Percentiles rank a stretch among this genome's conserved stretches.
Evolutionary conservation across 176 grass and related monocot species (phyloP).

Genomic region (Carex myosuroides): DNA sequence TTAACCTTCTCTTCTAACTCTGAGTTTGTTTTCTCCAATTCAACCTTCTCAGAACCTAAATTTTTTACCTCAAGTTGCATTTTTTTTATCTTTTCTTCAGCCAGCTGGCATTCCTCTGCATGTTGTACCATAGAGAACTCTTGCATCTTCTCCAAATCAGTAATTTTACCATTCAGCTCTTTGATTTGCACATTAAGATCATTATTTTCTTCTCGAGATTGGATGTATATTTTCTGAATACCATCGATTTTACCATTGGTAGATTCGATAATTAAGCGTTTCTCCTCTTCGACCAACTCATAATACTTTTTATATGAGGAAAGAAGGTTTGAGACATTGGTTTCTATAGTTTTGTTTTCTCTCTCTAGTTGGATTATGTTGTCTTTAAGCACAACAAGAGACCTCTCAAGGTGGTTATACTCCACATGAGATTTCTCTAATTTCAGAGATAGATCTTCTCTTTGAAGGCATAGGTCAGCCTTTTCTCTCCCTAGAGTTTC

Average conservation of each 20-base stretch:
- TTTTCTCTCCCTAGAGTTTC: slow-evolving; percentile 52
- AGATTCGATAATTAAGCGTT: slow-evolving; percentile 39
- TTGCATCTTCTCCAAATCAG: slow-evolving; percentile 74
- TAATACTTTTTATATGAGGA: slow-evolving; percentile 55
- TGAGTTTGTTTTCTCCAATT: slow-evolving; percentile 43
- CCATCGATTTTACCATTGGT: slow-evolving; percentile 57
- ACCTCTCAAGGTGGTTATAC: slow-evolving; percentile 47
- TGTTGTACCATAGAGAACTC: slow-evolving; percentile 86
- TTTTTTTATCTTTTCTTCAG: slow-evolving; percentile 74
- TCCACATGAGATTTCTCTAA: slow-evolving; percentile 45
- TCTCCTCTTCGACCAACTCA: slow-evolving; percentile 60
- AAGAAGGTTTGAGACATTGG: slow-evolving; percentile 42
- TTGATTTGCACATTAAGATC: slow-evolving; percentile 53
- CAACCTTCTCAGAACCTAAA: slow-evolving; percentile 46
- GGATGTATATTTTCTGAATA: slow-evolving; percentile 41
- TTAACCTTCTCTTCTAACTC: slow-evolving; percentile 69
- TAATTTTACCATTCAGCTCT: slow-evolving; percentile 52
- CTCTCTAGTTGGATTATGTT: slow-evolving; percentile 58
- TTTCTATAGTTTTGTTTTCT: slow-evolving; percentile 48
- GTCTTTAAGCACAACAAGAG: slow-evolving; percentile 38
- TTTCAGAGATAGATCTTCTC: slow-evolving; percentile 45
- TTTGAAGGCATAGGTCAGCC: slow-evolving; percentile 42
- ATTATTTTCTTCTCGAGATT: slow-evolving; percentile 49
- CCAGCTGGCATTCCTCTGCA: slow-evolving; percentile 72
- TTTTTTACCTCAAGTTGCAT: slow-evolving; percentile 61